These are phyloP conservation scores for Papilionanthe hybrid DNA, from an alignment of 116 monocot genomes.

Conservation along the genomic window DNA sequence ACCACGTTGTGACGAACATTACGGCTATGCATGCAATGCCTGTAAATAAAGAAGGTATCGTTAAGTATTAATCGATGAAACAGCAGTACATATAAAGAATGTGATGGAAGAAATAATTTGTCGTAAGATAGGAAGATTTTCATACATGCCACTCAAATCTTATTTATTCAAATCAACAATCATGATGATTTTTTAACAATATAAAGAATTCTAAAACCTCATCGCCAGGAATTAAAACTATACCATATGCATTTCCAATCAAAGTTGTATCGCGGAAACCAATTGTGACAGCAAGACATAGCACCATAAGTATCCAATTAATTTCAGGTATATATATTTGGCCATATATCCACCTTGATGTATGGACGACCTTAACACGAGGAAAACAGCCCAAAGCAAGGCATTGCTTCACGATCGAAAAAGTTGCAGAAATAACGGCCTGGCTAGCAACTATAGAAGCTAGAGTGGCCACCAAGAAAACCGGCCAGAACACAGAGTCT, in stretches of 20 bases:
- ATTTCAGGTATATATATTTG: conserved; percentile 56
- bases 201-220: no score
- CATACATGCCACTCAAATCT: no score
- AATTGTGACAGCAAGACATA: conserved; percentile 36
- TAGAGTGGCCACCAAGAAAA: conserved; percentile 41
- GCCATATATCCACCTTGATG: conserved; percentile 41
- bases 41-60: conserved; percentile 4
- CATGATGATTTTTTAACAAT: no score
- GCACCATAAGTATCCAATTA: conserved; percentile 48
- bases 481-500: conserved; percentile 52
- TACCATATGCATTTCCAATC: conserved; percentile 63
- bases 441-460: conserved; percentile 56
- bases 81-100: neutral
- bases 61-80: neutral
- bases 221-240: no score
- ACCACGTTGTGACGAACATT: conserved; percentile 46
- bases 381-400: conserved; percentile 51
- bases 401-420: conserved; percentile 54
- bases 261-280: conserved; percentile 50
- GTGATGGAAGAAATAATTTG: neutral
- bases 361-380: conserved; percentile 48
- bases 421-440: conserved; percentile 52
- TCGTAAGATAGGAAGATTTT: no score
- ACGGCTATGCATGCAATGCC: conserved; percentile 35
- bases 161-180: no score